Base-by-base conservation (phyloP, 495 filamentous ascomycete genomes). In the Penicillium macrosclerotiorum region DNA sequence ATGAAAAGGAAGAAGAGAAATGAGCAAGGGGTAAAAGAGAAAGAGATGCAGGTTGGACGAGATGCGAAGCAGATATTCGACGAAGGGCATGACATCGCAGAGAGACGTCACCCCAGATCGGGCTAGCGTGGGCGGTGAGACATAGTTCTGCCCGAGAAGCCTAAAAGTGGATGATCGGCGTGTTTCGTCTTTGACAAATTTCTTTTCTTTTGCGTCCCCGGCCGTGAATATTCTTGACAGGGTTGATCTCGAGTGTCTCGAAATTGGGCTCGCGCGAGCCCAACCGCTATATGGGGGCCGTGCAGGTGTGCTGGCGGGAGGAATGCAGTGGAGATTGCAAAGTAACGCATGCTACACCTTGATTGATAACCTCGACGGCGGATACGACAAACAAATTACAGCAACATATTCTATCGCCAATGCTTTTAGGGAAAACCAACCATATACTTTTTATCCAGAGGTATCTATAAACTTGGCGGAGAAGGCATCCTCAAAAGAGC, bases 81-180 rank as follows among this genome's bases (percentile, higher is more conserved):
- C 29, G 47, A 51, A 47, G 47, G 43, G 44, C 55, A 65, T 65
- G 58, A 63, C 59, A 63, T 60, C 54, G 55, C 46, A 47, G 48
- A 49, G 45, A 62, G 52, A 62, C 52, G 55, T 62, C 59, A 63
- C 47, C 45, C 61, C 61, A 33, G 32, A 57, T 52, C 52, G 35
- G 62, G 62, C 40, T 65, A 65, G 62, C 37, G 35, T 14, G 39
- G 49, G 55, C 54, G 58, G 59, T 54, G 47, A 46, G 26, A 23
- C n/a, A 1, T 12, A 7, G 24, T 62, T 62, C 47, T 63, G 56
- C 56, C 56, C 36, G 27, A 23, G 14, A 24, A 9, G 25, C 26
- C 18, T 36, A 31, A n/a, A n/a, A n/a, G n/a, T n/a, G n/a, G n/a
- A n/a, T n/a, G 32, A 46, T 46, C 43, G 5, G 29, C 40, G 12